Base-by-base conservation (phyloP, 1,284 basidiomycete species). In the Moesziomyces antarcticus region DNA sequence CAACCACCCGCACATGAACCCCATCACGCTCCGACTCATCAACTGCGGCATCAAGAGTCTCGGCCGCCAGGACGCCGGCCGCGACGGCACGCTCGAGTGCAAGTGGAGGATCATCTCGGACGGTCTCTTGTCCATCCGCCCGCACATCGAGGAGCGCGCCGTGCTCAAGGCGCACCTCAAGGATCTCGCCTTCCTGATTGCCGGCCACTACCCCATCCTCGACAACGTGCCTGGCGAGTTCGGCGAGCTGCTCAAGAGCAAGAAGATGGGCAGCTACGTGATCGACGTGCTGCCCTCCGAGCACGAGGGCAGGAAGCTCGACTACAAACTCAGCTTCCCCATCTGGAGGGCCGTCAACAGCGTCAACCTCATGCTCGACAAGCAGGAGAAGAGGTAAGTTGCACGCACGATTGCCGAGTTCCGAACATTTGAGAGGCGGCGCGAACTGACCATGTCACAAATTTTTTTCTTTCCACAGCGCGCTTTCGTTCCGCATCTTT, bases 21-120 rank as follows among this genome's bases (percentile, higher is more conserved):
- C 91, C 82, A 89, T 89, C 42, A 90, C 91, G 25, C 88, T 98
- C 59, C 90, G 97, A 2, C 89, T 99, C 61, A 91, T 96, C 79
- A 91, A 92, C 35, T 92, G 92, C 44, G 97, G 97, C 33, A 93
- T 95, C 59, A 97, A 97, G 85, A 82, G 87, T 18, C 88, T 90
- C 70, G 86, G 86, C 5, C 85, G 88, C 27, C 88, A 89, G 80
- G 89, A 89, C 69, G 85, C 85, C 21, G 78, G 81, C 51, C 85
- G 86, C 33, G 82, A 84, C 24, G 80, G 52, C 14, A 75, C 77
- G 20, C 82, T 85, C 55, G 88, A 89, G 41, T 89, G 88, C 84
- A 87, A 87, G 47, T 86, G 89, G 48, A 89, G 91, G 60, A 89
- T 97, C 42, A 88, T 96, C 35, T 89, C 89, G 37, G 97, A 98